Percentiles rank a stretch among this genome's conserved stretches.
Evolutionary conservation across 2,329 filamentous ascomycete genomes (phyloP).

Genomic region (Stachybotrys chlorohalonatus): DNA sequence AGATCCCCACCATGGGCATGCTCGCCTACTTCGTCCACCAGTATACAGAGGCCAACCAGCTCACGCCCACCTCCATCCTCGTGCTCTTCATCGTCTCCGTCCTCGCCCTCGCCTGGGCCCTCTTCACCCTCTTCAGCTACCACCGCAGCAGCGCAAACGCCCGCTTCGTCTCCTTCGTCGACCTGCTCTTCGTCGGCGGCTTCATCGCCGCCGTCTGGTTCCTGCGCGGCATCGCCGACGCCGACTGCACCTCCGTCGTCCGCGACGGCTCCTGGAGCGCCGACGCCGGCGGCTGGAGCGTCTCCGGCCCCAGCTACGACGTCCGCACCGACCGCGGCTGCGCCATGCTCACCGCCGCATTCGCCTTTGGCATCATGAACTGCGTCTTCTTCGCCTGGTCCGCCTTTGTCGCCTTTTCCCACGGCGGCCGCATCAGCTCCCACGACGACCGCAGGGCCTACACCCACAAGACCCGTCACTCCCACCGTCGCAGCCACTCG

Average conservation of each 20-base stretch:
- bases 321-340: conserved; percentile 65
- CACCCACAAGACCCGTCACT: conserved; percentile 26
- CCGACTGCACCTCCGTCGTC: conserved; percentile 58
- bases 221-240: conserved; percentile 47
- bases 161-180: conserved; percentile 51
- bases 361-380: conserved; percentile 87
- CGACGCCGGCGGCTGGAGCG: conserved; percentile 52
- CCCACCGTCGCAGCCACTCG: conserved; percentile 29
- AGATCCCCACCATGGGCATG: conserved; percentile 61
- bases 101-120: conserved; percentile 52
- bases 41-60: conserved; percentile 44
- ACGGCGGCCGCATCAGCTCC: conserved; percentile 41
- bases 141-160: conserved; percentile 52
- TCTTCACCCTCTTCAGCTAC: conserved; percentile 59
- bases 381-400: conserved; percentile 72
- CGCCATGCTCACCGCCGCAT: conserved; percentile 84
- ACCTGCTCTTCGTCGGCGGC: conserved; percentile 53
- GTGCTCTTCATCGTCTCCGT: conserved; percentile 60
- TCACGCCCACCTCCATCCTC: conserved; percentile 55
- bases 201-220: conserved; percentile 55
- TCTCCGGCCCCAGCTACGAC: conserved; percentile 40
- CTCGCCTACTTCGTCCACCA: conserved; percentile 57
- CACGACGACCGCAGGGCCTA: conserved; percentile 28
- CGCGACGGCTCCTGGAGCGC: conserved; percentile 40
- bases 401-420: conserved; percentile 56